Conservation (phyloP, 306 rosid species). For the Trifolium subterraneum region DNA sequence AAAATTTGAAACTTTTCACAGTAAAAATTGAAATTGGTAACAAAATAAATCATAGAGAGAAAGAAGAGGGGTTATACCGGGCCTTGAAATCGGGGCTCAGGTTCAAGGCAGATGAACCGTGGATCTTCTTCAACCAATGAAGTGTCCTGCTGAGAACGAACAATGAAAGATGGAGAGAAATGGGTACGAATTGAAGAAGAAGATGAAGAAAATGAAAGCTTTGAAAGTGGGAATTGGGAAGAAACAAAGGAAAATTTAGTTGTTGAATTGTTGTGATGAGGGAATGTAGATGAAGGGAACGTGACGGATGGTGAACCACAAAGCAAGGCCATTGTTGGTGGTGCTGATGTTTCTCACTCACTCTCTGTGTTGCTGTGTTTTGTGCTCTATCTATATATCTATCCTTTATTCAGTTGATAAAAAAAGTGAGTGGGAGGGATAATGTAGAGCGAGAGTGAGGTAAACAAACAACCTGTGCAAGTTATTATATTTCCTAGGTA, state of each 20-base stretch:
- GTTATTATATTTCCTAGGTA: too few species aligned
- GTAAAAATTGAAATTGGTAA: not conserved
- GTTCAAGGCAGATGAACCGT: conserved; percentile 80
- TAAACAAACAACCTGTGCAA: too few species aligned
- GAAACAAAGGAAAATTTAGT: conserved; percentile 47
- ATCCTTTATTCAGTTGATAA: not conserved
- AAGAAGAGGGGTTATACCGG: conserved; percentile 52
- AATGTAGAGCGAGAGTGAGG: too few species aligned
- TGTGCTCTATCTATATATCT: not conserved
- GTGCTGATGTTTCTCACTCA: not conserved
- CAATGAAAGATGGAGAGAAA: conserved; percentile 42
- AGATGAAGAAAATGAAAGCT: conserved; percentile 36
- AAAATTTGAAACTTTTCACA: not conserved
- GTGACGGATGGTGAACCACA: conserved; percentile 53
- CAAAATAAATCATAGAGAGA: not conserved
- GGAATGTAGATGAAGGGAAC: conserved; percentile 49
- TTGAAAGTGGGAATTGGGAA: conserved; percentile 46
- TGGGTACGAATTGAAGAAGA: conserved; percentile 35
- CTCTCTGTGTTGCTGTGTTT: not conserved
- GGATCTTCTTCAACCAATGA: conserved; percentile 49
- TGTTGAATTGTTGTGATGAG: conserved; percentile 28
- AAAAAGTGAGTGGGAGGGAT: too few species aligned
- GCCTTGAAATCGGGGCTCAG: conserved; percentile 79
- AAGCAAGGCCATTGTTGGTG: conserved; percentile 45
- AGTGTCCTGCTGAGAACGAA: conserved; percentile 55